phyloP scores from a whole-genome alignment of 2,329 filamentous ascomycete species.

The Colletotrichum cordylinicola region DNA sequence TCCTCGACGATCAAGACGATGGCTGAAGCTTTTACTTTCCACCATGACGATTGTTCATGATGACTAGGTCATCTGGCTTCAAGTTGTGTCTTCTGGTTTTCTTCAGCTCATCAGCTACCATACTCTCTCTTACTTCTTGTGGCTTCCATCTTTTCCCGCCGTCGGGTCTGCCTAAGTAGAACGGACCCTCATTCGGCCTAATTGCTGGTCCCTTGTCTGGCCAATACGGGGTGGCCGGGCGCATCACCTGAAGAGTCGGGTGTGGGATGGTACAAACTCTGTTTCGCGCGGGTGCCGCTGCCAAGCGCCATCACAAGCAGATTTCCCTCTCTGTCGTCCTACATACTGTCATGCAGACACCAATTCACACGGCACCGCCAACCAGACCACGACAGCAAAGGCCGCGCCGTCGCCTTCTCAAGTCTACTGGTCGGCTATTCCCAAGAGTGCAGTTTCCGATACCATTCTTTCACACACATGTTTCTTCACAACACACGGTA shows the following conservation, averaged over 20 bases:
- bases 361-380: background rate
- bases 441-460: background rate
- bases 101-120: background rate
- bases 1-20: background rate
- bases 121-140: background rate
- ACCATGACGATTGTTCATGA: background rate
- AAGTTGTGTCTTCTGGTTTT: background rate
- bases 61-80: conserved; percentile 7
- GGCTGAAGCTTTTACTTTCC: background rate
- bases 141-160: background rate
- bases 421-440: background rate
- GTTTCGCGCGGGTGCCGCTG: conserved; percentile 22
- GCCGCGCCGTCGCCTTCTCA: background rate
- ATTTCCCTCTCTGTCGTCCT: conserved; percentile 16
- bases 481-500: background rate
- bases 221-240: conserved; percentile 5
- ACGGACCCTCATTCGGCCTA: background rate
- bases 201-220: background rate
- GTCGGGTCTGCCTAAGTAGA: background rate
- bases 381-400: conserved; percentile 2
- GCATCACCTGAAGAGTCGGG: conserved; percentile 11
- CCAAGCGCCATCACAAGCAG: conserved; percentile 20
- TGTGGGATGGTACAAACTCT: conserved; percentile 16
- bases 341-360: conserved; percentile 2
- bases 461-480: background rate